phyloP scores from a whole-genome alignment of 306 rosid genomes.

The Luffa aegyptiaca region DNA sequence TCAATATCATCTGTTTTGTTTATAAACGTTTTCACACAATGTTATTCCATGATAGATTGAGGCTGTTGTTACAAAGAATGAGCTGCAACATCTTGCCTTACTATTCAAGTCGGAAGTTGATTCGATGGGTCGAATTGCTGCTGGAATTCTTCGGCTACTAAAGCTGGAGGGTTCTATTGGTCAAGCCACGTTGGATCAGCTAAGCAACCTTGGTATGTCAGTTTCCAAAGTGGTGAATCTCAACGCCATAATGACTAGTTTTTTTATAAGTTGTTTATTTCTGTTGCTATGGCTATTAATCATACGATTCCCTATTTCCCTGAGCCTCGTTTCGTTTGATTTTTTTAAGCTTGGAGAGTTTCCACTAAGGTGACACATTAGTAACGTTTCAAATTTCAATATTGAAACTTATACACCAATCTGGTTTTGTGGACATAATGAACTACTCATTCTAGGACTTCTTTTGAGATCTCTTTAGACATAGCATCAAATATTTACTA shows the following conservation, averaged over 20 bases:
- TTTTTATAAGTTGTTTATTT: neutral
- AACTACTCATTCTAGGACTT: neutral
- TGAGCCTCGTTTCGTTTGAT: neutral
- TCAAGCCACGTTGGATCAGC: constrained; percentile 71
- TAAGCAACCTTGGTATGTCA: constrained; percentile 66
- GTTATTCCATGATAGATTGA: constrained; percentile 50
- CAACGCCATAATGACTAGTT: neutral
- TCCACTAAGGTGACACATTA: neutral
- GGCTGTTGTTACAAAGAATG: constrained; percentile 84
- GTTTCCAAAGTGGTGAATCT: constrained; percentile 2
- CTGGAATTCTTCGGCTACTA: constrained; percentile 66
- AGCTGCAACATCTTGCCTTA: constrained; percentile 73
- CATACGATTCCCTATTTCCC: neutral
- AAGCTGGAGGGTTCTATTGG: constrained; percentile 89
- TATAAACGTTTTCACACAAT: constrained; percentile 12
- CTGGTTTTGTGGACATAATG: neutral
- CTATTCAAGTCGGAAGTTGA: constrained; percentile 94
- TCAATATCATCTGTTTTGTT: constrained; percentile 1
- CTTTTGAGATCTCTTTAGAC: neutral
- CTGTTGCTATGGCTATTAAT: neutral
- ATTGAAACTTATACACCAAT: neutral
- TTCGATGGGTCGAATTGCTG: constrained; percentile 82
- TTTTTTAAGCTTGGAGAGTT: neutral
- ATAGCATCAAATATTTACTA: constrained; percentile 5
- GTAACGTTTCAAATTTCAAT: neutral